phyloP scores from a whole-genome alignment of 2,329 filamentous ascomycete species.

The Aspergillus puulaauensis region DNA sequence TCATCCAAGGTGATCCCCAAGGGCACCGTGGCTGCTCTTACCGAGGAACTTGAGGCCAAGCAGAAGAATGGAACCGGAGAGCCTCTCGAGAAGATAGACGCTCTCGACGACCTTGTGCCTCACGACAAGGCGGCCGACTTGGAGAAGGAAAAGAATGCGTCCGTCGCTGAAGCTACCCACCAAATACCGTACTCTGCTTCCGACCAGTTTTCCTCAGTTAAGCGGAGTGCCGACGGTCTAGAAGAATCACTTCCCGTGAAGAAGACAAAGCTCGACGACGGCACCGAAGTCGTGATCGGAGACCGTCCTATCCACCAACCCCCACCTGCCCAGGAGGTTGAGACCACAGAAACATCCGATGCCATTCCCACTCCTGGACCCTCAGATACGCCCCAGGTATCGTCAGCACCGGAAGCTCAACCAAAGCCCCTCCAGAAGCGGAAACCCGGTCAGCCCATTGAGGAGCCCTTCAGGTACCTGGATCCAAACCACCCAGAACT shows the following conservation, averaged over 20 bases:
- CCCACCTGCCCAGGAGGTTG: constrained; percentile 24
- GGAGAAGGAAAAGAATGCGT: constrained; percentile 34
- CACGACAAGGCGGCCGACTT: constrained; percentile 27
- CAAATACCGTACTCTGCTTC: constrained; percentile 35
- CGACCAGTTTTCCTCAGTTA: constrained; percentile 24
- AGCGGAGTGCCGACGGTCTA: constrained; percentile 34
- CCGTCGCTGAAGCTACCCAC: constrained; percentile 34
- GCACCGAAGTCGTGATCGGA: constrained; percentile 37
- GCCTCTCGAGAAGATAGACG: constrained; percentile 37
- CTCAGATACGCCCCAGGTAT: constrained; percentile 13
- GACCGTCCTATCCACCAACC: constrained; percentile 38
- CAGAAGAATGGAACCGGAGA: constrained; percentile 29
- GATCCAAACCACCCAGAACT: constrained; percentile 73
- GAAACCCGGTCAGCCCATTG: constrained; percentile 55
- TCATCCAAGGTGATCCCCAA: constrained; percentile 35
- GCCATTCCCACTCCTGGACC: constrained; percentile 20
- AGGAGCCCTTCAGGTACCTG: constrained; percentile 95
- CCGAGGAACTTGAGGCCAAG: constrained; percentile 35
- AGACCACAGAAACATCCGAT: constrained; percentile 23
- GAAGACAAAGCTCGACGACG: constrained; percentile 44
- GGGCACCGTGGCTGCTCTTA: constrained; percentile 38
- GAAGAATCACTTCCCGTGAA: constrained; percentile 42
- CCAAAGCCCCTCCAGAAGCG: constrained; percentile 30
- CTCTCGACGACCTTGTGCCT: constrained; percentile 41
- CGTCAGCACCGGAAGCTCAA: constrained; percentile 11